Evolutionary conservation across 2,329 filamentous ascomycete genomes (phyloP).

Genomic region (Aulographum hederae): DNA sequence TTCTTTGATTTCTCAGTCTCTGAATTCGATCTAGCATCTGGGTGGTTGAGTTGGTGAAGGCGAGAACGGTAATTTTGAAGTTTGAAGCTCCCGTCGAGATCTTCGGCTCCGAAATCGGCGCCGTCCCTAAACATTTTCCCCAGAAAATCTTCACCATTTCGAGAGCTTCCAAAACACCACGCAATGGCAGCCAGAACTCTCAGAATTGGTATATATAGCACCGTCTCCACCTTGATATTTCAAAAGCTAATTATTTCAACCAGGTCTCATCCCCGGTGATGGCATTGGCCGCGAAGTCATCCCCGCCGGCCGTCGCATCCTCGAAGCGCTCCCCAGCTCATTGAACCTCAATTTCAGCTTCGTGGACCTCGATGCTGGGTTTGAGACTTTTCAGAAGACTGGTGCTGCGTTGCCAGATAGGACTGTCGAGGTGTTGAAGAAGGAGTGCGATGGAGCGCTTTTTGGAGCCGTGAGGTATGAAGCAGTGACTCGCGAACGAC

Average conservation of each 20-base stretch:
- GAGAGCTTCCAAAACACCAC: too few species aligned
- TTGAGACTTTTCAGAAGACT: slow-evolving; percentile 80
- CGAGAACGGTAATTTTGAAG: too few species aligned
- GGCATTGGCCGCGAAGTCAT: slow-evolving; percentile 98
- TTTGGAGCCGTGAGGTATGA: slow-evolving; percentile 73
- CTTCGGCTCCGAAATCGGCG: too few species aligned
- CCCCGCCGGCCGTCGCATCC: slow-evolving; percentile 72
- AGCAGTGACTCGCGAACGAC: neutral
- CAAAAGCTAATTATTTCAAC: slow-evolving; percentile 1
- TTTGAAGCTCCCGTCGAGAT: too few species aligned
- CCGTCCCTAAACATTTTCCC: too few species aligned
- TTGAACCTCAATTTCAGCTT: slow-evolving; percentile 87
- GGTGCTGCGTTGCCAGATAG: slow-evolving; percentile 76
- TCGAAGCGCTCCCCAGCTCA: slow-evolving; percentile 86
- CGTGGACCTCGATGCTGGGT: slow-evolving; percentile 81
- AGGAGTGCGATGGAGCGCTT: slow-evolving; percentile 85
- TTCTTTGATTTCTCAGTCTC: too few species aligned
- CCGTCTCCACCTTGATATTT: neutral
- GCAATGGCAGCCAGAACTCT: neutral
- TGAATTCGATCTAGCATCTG: too few species aligned
- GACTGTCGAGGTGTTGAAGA: slow-evolving; percentile 75
- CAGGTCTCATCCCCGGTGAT: slow-evolving; percentile 92
- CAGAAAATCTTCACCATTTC: too few species aligned
- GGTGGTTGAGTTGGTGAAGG: too few species aligned
- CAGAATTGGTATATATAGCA: neutral